Evolutionary conservation across 2,329 filamentous ascomycete species (phyloP).

Genomic region (Alternaria solani): DNA sequence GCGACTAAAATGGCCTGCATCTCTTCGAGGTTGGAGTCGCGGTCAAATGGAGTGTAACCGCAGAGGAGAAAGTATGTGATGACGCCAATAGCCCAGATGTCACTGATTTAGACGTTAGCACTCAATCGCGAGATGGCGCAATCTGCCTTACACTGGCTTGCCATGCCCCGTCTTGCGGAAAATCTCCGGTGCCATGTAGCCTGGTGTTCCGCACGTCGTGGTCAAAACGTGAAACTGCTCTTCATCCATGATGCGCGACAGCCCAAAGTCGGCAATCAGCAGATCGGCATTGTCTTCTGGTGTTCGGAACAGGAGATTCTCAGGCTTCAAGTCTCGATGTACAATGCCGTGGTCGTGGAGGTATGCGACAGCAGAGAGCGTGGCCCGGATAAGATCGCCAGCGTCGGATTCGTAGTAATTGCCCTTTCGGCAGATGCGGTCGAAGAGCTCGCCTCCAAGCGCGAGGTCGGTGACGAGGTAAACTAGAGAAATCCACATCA

Average conservation of each 20-base stretch:
- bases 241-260: slow-evolving; percentile 98
- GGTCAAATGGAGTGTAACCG: slow-evolving; percentile 97
- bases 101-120: slow-evolving; percentile 56
- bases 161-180: slow-evolving; percentile 99
- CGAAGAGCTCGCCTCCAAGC: slow-evolving; percentile 94
- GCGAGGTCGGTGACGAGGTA: slow-evolving; percentile 98
- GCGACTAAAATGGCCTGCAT: slow-evolving; percentile 98
- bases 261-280: slow-evolving; percentile 94
- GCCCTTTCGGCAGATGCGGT: slow-evolving; percentile 97
- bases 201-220: slow-evolving; percentile 95
- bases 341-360: slow-evolving; percentile 98
- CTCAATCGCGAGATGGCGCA: neutral
- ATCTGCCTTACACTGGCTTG: slow-evolving; percentile 77
- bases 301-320: slow-evolving; percentile 95
- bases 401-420: slow-evolving; percentile 98
- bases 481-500: slow-evolving; percentile 57
- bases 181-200: slow-evolving; percentile 99
- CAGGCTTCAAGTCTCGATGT: slow-evolving; percentile 95
- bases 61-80: slow-evolving; percentile 99
- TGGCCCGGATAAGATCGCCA: slow-evolving; percentile 91
- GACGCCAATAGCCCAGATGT: slow-evolving; percentile 97
- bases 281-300: slow-evolving; percentile 98
- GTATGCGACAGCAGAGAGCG: slow-evolving; percentile 96
- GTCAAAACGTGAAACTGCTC: slow-evolving; percentile 98
- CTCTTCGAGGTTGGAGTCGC: slow-evolving; percentile 96